Percentiles rank a stretch among this genome's conserved stretches.
Conservation (phyloP, 495 filamentous ascomycete genomes). For the Astrothelium macrocarpum region DNA sequence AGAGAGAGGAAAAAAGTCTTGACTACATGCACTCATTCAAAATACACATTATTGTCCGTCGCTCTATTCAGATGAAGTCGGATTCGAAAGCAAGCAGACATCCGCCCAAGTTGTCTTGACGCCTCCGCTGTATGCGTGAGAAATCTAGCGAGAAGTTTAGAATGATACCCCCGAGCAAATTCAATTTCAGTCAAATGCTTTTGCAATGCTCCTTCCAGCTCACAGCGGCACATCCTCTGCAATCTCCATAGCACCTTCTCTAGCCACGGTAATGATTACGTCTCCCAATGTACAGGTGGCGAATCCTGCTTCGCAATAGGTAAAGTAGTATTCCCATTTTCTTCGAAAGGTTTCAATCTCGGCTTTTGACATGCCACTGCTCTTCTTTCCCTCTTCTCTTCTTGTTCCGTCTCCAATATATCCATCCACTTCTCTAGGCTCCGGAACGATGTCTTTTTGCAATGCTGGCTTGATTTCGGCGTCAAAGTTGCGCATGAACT, state of each 20-base stretch:
- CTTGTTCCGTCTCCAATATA: constrained; percentile 4
- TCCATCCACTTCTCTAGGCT: constrained; percentile 34
- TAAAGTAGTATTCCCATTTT: constrained; percentile 71
- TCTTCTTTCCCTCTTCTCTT: constrained; percentile 9
- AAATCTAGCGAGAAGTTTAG: not conserved
- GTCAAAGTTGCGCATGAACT: constrained; percentile 53
- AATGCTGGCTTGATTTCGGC: constrained; percentile 46
- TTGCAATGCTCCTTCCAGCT: constrained; percentile 4
- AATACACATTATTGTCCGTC: not conserved
- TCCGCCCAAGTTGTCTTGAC: not conserved
- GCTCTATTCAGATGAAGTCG: not conserved
- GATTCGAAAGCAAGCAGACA: not conserved
- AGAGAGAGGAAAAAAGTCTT: too few relatives aligned
- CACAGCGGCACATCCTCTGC: constrained; percentile 56
- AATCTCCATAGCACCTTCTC: constrained; percentile 57
- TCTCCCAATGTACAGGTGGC: constrained; percentile 59
- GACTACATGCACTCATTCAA: not conserved
- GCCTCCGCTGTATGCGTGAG: constrained; percentile 1
- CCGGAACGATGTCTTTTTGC: constrained; percentile 18
- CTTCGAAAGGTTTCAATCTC: constrained; percentile 55
- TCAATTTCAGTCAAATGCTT: not conserved
- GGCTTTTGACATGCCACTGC: constrained; percentile 39
- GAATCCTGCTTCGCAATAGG: constrained; percentile 65
- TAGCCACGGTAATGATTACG: constrained; percentile 55
- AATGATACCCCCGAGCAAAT: not conserved